Evolutionary conservation across 1,284 basidiomycete species (phyloP), one percentile per base, ranked within the genome.

Genomic region (Microbotryum saponariae): DNA sequence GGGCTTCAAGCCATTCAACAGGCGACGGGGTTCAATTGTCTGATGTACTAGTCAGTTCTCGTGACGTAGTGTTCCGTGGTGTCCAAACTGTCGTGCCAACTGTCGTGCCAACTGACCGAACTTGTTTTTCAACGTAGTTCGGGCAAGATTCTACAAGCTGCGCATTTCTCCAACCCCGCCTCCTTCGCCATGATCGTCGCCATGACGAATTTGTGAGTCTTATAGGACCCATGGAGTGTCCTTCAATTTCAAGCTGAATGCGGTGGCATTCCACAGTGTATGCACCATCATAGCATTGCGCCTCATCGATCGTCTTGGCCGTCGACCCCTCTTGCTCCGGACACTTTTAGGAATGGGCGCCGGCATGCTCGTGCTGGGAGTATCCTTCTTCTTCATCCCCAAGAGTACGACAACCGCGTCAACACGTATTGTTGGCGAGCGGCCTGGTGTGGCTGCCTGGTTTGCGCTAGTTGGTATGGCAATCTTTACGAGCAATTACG

Each of bases 1-100:
- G 87, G 86, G 44, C 81, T 90, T 72, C 88, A 90, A 76, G 85
- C 84, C 0, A 85, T 85, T 74, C 88, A 90, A 70, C 88, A 91
- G 73, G 78, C 88, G 0, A 88, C 85, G 63, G 88, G 88, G 0
- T 69, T 69, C 59, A 70, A 71, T 53, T 57, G 54, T 5, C 78
- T 86, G 56, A 86, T 86, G 84, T 70, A 63, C 53, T 66, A 52
- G 62, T 62, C 4, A n/a, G 58, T 47, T 12, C 5, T n/a, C 14
- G 23, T 23, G 8, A 1, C 25, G 6, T n/a, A 29, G 6, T 25
- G 23, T 14, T 46, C 10, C 16, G n/a, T 25, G 44, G 18, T 10
- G 3, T 12, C 9, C 45, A 51, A 29, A 25, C 29, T 6, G 16
- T 42, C 14, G 37, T 18, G 12, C 12, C 31, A 29, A 25, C 29